phyloP scores from a whole-genome alignment of 192 early-diverging fungal species.

The Haplosporangium gracile region DNA sequence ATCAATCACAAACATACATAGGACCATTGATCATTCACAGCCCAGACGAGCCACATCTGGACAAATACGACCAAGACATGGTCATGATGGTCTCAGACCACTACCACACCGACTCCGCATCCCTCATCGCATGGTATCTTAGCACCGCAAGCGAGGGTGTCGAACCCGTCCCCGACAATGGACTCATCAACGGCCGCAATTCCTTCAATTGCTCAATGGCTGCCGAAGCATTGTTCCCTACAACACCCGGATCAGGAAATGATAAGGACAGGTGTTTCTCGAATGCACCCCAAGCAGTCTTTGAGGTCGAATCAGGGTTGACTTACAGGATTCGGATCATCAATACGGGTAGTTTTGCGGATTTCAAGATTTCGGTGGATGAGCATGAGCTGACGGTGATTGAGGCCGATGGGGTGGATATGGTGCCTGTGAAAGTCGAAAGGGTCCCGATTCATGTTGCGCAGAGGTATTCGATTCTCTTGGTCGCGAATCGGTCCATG shows the following conservation, averaged over 20 bases:
- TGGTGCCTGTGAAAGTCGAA: conserved; percentile 33
- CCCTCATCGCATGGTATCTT: conserved; percentile 48
- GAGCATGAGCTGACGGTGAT: conserved; percentile 45
- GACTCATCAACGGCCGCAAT: conserved; percentile 27
- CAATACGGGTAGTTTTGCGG: conserved; percentile 42
- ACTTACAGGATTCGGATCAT: conserved; percentile 53
- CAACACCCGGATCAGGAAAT: background rate
- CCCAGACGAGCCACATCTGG: conserved; percentile 41
- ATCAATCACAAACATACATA: background rate
- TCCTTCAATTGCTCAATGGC: conserved; percentile 29
- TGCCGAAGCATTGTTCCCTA: conserved; percentile 1
- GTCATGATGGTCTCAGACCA: conserved; percentile 55
- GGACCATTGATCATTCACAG: conserved; percentile 37
- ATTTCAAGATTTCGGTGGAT: conserved; percentile 57
- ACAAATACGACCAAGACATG: conserved; percentile 56
- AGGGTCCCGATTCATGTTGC: conserved; percentile 53
- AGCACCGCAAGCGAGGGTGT: conserved; percentile 34
- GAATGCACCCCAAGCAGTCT: conserved; percentile 1
- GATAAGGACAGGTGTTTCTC: conserved; percentile 1
- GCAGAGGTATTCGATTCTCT: conserved; percentile 60
- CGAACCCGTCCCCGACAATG: conserved; percentile 46
- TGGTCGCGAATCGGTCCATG: conserved; percentile 46
- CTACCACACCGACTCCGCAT: conserved; percentile 34
- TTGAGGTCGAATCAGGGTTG: conserved; percentile 27
- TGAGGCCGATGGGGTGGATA: conserved; percentile 55